Base-by-base conservation (phyloP, 192 early-diverging fungal species). In the Backusella tuberculispora region DNA sequence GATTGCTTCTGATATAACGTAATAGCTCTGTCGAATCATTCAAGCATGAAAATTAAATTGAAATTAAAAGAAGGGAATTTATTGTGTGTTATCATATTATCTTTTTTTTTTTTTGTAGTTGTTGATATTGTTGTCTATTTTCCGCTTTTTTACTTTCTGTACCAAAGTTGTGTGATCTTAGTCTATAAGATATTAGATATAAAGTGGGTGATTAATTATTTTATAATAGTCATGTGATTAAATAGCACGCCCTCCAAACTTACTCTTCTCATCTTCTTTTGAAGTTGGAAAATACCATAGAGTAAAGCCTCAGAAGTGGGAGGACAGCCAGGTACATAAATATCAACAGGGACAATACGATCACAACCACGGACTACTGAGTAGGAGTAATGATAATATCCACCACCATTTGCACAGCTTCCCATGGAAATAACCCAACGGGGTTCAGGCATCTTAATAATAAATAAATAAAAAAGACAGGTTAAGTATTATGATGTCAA, bases 351-450 rank as follows among this genome's bases (percentile, higher is more conserved):
- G 7, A 99, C 92, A 82, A 99, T 91, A 19, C 97, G 90, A 74
- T 99, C 97, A 79, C 97, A 99, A 73, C 97, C 95, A 63, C 97
- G 90, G 46, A 98, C 97, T 45, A 97, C 96, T 73, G 93, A 89
- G 82, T 97, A 97, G 50, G 93, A 95, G 86, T 99, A 99, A 86
- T 99, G 97, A 83, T 99, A 99, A 88, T 99, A 99, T 63, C 97
- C 97, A 74, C 97, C 97, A 75, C 96, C 95, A 81, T 97, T 97
- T 43, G 97, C 96, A 74, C 92, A 99, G 66, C 91, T 93, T 38
- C 97, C 97, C 96, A 99, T 99, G 9, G 95, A 97, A 69, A 99
- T 95, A 17, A 99, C 97, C 97, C 96, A 99, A 63, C 96, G 92
- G 56, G 97, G 97, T 82, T 97, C 95, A 34, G 97, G 96, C 95